Evolutionary conservation across 306 rosid genomes (phyloP).

Genomic region (Purshia tridentata): DNA sequence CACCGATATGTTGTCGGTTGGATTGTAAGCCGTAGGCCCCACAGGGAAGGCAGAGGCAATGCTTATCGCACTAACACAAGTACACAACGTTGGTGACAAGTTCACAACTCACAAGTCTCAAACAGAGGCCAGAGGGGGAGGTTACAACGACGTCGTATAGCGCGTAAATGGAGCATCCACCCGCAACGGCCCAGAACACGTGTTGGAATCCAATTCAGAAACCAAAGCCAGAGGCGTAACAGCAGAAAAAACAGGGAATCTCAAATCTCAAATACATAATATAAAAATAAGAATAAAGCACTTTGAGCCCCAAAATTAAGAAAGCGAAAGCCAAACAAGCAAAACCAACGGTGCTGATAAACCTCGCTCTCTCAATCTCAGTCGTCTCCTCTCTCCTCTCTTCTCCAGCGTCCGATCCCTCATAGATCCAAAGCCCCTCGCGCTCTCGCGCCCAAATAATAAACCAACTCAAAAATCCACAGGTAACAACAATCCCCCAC

Average conservation of each 20-base stretch:
- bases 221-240: constrained; percentile 3
- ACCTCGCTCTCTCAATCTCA: constrained; percentile 54
- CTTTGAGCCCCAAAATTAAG: neutral
- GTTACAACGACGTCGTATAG: constrained; percentile 14
- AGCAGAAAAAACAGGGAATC: neutral
- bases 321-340: neutral
- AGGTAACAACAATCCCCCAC: constrained; percentile 23
- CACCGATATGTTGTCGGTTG: no score
- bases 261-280: neutral
- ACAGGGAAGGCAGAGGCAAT: no score
- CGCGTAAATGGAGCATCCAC: neutral
- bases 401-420: constrained; percentile 99
- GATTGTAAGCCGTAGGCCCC: no score
- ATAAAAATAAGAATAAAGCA: neutral
- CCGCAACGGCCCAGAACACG: constrained; percentile 11
- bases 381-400: constrained; percentile 75
- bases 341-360: constrained; percentile 95
- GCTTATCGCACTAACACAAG: neutral
- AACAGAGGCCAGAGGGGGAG: neutral
- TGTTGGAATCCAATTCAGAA: neutral
- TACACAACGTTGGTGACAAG: neutral
- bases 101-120: no score
- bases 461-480: constrained; percentile 30
- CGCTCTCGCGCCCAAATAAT: constrained; percentile 72
- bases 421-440: constrained; percentile 47